A percentile compares a stretch with the other conserved stretches of the same genome.
Conservation (phyloP, 306 rosid species). For the Malus asiatica region DNA sequence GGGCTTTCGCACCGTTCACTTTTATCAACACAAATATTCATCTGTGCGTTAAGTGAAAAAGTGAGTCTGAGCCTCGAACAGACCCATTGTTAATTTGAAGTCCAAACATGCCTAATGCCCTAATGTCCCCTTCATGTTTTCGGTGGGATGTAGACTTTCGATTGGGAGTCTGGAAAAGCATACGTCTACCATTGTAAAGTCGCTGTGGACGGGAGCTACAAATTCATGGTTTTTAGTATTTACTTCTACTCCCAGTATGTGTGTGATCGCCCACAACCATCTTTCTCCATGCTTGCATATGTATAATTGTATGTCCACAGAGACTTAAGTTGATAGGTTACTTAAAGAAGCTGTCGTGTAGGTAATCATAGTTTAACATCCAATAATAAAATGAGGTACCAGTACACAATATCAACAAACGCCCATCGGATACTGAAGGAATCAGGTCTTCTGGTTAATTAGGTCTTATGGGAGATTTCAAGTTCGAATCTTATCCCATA, state of each 20-base stretch:
- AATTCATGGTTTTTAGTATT: slow-evolving; percentile 52
- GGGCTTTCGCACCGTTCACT: too few relatives aligned
- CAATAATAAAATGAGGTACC: neutral
- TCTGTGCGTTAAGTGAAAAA: too few relatives aligned
- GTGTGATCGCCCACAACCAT: neutral
- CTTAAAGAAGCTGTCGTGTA: neutral
- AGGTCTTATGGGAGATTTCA: neutral
- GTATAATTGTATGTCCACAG: neutral
- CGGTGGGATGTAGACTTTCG: slow-evolving; percentile 35
- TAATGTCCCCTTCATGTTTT: neutral
- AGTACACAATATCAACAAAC: neutral
- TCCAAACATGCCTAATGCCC: too few relatives aligned
- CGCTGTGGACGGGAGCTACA: slow-evolving; percentile 37
- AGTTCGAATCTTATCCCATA: neutral
- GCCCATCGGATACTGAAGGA: neutral
- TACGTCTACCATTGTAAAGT: slow-evolving; percentile 53
- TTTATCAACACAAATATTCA: too few relatives aligned
- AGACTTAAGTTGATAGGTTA: neutral
- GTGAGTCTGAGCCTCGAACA: too few relatives aligned
- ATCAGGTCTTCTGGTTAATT: neutral
- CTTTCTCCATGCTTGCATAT: neutral
- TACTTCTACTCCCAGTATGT: neutral
- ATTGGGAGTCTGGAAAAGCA: slow-evolving; percentile 61
- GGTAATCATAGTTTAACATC: neutral
- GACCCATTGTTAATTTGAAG: too few relatives aligned